Conservation (phyloP, 2,329 filamentous ascomycete genomes). For the Fusarium subglutinans region DNA sequence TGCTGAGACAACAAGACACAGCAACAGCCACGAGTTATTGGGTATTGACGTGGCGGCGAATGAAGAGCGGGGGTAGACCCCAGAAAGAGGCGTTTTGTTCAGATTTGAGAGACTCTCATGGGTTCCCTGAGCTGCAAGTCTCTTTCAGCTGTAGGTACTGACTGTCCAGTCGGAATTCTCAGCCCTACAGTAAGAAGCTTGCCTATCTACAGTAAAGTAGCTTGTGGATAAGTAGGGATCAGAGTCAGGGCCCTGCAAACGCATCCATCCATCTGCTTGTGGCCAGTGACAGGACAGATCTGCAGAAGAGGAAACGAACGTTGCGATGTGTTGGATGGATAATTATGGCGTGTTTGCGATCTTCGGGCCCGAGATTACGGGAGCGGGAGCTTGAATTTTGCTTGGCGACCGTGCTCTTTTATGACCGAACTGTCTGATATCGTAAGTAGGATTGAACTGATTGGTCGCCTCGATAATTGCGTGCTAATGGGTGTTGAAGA, state of each 20-base stretch:
- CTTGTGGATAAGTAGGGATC: not conserved
- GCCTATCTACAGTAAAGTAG: not conserved
- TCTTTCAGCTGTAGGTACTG: slow-evolving; percentile 7
- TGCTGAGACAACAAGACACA: slow-evolving; percentile 6
- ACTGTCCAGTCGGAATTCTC: not conserved
- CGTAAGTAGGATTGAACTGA: not conserved
- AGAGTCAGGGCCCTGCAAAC: slow-evolving; percentile 6
- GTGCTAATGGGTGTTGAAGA: not conserved
- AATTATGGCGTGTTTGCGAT: slow-evolving; percentile 13
- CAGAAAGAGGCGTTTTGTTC: slow-evolving; percentile 10
- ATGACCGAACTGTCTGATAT: not conserved
- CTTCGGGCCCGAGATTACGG: slow-evolving; percentile 27
- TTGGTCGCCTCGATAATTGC: slow-evolving; percentile 1
- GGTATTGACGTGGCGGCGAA: slow-evolving; percentile 6
- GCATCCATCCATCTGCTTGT: slow-evolving; percentile 5
- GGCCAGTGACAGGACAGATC: slow-evolving; percentile 21
- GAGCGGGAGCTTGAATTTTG: slow-evolving; percentile 4
- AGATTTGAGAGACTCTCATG: slow-evolving; percentile 7
- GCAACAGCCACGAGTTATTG: not conserved
- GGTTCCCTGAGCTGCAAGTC: slow-evolving; percentile 23
- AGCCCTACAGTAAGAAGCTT: slow-evolving; percentile 5
- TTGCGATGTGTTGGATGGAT: not conserved
- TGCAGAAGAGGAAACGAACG: not conserved
- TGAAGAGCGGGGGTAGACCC: not conserved
- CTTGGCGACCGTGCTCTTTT: slow-evolving; percentile 17